Evolutionary conservation across 345 rosid species (phyloP), one percentile per base, ranked within the genome.

Genomic region (Acer negundo): DNA sequence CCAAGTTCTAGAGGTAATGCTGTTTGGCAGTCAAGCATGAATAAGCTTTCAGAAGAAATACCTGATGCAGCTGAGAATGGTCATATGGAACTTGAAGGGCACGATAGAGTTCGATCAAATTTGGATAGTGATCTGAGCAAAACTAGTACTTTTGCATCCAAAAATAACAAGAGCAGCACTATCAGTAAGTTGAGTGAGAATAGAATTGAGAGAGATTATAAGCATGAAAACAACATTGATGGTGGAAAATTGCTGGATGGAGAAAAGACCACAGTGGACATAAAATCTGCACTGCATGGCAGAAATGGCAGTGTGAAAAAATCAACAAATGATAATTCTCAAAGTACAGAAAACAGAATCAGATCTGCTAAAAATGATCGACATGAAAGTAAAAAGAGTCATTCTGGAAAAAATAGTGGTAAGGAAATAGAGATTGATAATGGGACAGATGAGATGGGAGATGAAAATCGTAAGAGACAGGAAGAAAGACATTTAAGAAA

Each of bases 401-500:
- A 72, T 70, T 81, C 75, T 51, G 84, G 80, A 62, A 87, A 83
- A 80, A 86, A 83, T 61, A 56, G 65, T 67, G 79, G 66, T 28
- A 78, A 81, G 75, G 84, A 85, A 69, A 72, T 79, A 70, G 82
- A 82, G 74, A 70, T 6, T 67, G 80, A 85, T 76, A 76, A 76
- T 40, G 71, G 68, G 80, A 59, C 56, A 26, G 82, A 72, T 70
- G 82, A 81, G 77, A 83, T 77, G 85, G 78, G 75, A 55, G 87
- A 82, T 80, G 86, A 84, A 47, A 69, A 77, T 77, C 80, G 42
- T 51, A 76, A 79, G 77, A 87, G 77, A 74, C 82, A 76, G 23
- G 90, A 84, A 73, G 90, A 80, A 66, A 89, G 59, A 49, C 87
- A 86, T 75, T 64, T 22, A 56, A 86, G 83, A 79, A 89, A 83